A percentile compares a stretch with the other conserved stretches of the same genome.
Evolutionary conservation across 306 rosid species (phyloP).

Genomic region (Vigna nakashimae): DNA sequence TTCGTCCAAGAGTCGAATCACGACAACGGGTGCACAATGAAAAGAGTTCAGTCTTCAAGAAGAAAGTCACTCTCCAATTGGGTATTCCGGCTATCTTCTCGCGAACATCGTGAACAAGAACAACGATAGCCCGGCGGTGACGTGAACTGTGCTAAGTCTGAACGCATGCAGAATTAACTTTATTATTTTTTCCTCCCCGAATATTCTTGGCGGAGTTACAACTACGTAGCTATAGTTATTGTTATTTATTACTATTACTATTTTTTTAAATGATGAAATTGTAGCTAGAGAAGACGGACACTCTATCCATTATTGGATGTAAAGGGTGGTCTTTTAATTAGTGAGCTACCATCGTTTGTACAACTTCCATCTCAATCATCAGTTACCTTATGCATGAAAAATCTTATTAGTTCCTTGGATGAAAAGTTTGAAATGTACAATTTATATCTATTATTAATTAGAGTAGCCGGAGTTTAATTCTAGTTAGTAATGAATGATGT

Average conservation of each 20-base stretch:
- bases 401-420: slow-evolving; percentile 27
- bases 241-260: neutral
- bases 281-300: slow-evolving; percentile 54
- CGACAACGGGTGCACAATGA: slow-evolving; percentile 15
- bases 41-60: slow-evolving; percentile 35
- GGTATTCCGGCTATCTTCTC: slow-evolving; percentile 80
- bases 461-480: neutral
- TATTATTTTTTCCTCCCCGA: slow-evolving; percentile 32
- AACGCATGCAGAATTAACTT: slow-evolving; percentile 34
- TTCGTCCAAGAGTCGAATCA: slow-evolving; percentile 52
- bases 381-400: slow-evolving; percentile 32
- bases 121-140: slow-evolving; percentile 61
- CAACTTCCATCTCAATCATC: slow-evolving; percentile 28
- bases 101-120: slow-evolving; percentile 58
- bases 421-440: slow-evolving; percentile 3
- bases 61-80: slow-evolving; percentile 68
- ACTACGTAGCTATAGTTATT: neutral
- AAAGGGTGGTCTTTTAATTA: slow-evolving; percentile 51
- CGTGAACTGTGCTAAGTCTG: slow-evolving; percentile 16
- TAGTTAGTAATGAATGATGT: neutral
- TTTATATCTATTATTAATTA: neutral
- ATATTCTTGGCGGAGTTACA: slow-evolving; percentile 50
- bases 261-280: slow-evolving; percentile 19
- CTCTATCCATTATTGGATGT: slow-evolving; percentile 62
- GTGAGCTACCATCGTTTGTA: slow-evolving; percentile 37